Evolutionary conservation across 2,329 filamentous ascomycete species (phyloP), one percentile per base, ranked within the genome.

Genomic region (Hypoxylon sp.): DNA sequence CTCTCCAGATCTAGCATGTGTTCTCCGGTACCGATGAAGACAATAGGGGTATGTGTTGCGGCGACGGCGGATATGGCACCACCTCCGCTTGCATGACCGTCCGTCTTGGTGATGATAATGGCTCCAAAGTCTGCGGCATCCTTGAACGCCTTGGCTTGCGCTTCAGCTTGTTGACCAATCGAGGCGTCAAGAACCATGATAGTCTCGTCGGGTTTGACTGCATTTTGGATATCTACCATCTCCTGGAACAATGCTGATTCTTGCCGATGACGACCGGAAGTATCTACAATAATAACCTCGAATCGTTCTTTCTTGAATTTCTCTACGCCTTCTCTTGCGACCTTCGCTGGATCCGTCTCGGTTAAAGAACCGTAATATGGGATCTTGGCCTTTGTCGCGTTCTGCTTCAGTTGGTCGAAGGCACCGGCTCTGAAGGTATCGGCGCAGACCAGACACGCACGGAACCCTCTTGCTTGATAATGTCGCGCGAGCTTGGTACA

Each of bases 301-400:
- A 99, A 99, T 53, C 91, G 89, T 84, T 99, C 96, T 85, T 98
- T 98, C 85, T 97, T 98, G 86, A 99, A 99, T 82, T 98, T 97
- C 51, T 97, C 94, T 33, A 99, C 96, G 82, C 96, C 96, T 74
- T 98, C 95, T n/a, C 90, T 89, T 0, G 96, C 95, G 17, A 99
- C 96, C 5, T 94, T 91, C 0, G 95, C 94, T 0, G 96, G 96
- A 78, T 99, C 96, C 6, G 95, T 98, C 83, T 99, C 94, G 2
- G 95, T 99, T 72, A 99, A 85, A 64, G 93, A 97, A 76, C 96
- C 96, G 80, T 97, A 99, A 86, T 99, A 99, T 8, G 96, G 96
- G 58, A 99, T 98, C 84, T 98, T 98, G 56, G 96, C 96, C 81
- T 98, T 99, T 35, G 94, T 98, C 1, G 96, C 96, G 80, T 99